These are phyloP conservation scores for Xylariomycetidae sp. DNA, from an alignment of 2,329 filamentous ascomycete genomes.

Conservation along the genomic window DNA sequence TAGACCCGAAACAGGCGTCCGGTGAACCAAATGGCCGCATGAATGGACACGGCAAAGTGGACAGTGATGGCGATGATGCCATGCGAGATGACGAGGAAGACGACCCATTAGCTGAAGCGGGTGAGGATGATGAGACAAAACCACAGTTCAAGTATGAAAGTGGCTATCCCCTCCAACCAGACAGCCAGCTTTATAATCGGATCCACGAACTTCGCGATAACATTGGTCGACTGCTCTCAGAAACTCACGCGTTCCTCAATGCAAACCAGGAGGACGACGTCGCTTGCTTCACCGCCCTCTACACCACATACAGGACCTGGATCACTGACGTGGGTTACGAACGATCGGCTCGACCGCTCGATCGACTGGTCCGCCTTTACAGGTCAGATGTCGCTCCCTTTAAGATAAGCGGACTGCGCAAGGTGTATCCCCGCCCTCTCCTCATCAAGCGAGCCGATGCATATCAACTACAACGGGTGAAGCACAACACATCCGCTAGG, in stretches of 20 bases:
- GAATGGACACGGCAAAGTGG: constrained; percentile 34
- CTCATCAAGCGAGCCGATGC: constrained; percentile 89
- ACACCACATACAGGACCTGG: constrained; percentile 90
- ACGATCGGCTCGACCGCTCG: constrained; percentile 86
- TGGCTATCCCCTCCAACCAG: constrained; percentile 71
- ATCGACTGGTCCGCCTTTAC: constrained; percentile 79
- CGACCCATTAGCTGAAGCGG: constrained; percentile 55
- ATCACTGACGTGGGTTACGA: constrained; percentile 98
- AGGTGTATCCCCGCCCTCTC: constrained; percentile 88
- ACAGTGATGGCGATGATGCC: constrained; percentile 42
- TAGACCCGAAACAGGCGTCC: constrained; percentile 72
- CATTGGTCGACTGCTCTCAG: constrained; percentile 74
- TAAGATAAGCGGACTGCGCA: constrained; percentile 88
- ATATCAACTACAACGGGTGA: constrained; percentile 89
- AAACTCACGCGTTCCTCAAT: constrained; percentile 78
- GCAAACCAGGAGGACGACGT: constrained; percentile 92
- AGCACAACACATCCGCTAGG: constrained; percentile 85
- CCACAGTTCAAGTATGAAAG: constrained; percentile 85
- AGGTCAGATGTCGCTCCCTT: constrained; percentile 85
- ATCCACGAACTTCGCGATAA: constrained; percentile 79
- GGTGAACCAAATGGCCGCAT: constrained; percentile 36
- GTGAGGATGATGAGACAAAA: constrained; percentile 76
- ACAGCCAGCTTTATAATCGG: constrained; percentile 59
- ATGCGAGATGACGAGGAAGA: constrained; percentile 52
- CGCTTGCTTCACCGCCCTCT: constrained; percentile 87